Percentiles rank a stretch among this genome's conserved stretches.
These are phyloP conservation scores for Triticum urartu DNA, from an alignment of 176 grass and related monocot species.

Conservation along the genomic window DNA sequence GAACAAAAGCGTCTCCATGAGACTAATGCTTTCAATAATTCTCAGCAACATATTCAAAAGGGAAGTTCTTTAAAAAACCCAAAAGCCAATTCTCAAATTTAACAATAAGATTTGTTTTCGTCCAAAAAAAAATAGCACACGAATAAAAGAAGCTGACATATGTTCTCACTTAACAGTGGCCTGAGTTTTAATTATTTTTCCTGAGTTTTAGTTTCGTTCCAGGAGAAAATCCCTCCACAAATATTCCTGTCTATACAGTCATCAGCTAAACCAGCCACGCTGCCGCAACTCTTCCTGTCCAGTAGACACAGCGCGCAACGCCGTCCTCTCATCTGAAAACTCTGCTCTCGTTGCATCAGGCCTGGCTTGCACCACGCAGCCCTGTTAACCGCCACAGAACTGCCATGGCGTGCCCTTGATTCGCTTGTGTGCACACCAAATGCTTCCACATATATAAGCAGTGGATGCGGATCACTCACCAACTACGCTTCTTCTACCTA, in stretches of 20 bases:
- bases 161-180: neutral
- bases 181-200: neutral
- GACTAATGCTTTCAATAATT: neutral
- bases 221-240: neutral
- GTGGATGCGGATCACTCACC: neutral
- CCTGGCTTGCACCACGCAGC: slow-evolving; percentile 65
- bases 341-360: slow-evolving; percentile 44
- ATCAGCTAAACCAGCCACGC: slow-evolving; percentile 22
- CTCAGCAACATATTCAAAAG: neutral
- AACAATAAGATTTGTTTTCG: no score
- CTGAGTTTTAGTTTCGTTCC: neutral
- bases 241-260: neutral
- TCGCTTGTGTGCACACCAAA: neutral
- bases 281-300: slow-evolving; percentile 35
- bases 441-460: slow-evolving; percentile 6
- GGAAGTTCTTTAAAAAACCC: neutral
- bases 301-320: slow-evolving; percentile 9
- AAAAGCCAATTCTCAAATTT: no score
- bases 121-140: no score
- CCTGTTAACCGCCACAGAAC: slow-evolving; percentile 40
- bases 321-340: slow-evolving; percentile 25
- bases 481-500: neutral
- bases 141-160: no score
- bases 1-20: no score
- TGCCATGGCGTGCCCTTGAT: neutral